A percentile compares a stretch with the other conserved stretches of the same genome.
Evolutionary conservation across 805 yeast species (phyloP).

Genomic region (Dipodascopsis uninucleata): DNA sequence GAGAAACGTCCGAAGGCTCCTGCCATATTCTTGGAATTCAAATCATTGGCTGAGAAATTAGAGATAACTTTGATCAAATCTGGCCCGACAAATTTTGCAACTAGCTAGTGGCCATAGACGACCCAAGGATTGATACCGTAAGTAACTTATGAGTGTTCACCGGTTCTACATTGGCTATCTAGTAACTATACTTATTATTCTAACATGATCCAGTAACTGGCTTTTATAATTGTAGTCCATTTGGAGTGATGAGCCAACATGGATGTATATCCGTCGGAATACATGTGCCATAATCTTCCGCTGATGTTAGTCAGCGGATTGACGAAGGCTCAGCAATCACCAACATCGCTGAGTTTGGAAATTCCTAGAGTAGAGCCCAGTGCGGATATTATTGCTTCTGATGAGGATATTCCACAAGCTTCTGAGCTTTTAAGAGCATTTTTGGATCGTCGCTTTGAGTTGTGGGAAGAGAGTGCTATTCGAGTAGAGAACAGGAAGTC

Average conservation of each 20-base stretch:
- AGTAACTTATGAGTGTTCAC: too few species aligned
- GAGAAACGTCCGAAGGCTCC: too few species aligned
- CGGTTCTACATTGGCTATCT: too few species aligned
- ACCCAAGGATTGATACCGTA: too few species aligned
- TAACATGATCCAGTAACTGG: too few species aligned
- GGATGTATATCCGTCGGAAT: conserved; percentile 26
- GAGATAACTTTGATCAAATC: too few species aligned
- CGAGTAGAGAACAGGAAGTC: conserved; percentile 5
- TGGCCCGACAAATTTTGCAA: too few species aligned
- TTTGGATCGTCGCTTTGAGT: conserved; percentile 6
- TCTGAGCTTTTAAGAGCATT: conserved; percentile 18
- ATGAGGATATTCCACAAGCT: conserved; percentile 12
- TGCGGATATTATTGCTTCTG: neutral
- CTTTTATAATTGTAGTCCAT: too few species aligned
- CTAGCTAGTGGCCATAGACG: too few species aligned
- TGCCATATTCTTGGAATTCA: too few species aligned
- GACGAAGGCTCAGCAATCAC: conserved; percentile 1
- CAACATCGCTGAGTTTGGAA: conserved; percentile 1
- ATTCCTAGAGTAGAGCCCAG: conserved; percentile 5
- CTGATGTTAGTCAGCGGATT: conserved; percentile 26
- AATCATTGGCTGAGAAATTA: too few species aligned
- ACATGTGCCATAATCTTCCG: conserved; percentile 22
- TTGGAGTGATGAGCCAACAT: conserved; percentile 8
- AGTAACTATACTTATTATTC: too few species aligned
- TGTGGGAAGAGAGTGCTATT: conserved; percentile 22